phyloP scores from a whole-genome alignment of 1,139 yeast species.

The Kodamaea anthophila region DNA sequence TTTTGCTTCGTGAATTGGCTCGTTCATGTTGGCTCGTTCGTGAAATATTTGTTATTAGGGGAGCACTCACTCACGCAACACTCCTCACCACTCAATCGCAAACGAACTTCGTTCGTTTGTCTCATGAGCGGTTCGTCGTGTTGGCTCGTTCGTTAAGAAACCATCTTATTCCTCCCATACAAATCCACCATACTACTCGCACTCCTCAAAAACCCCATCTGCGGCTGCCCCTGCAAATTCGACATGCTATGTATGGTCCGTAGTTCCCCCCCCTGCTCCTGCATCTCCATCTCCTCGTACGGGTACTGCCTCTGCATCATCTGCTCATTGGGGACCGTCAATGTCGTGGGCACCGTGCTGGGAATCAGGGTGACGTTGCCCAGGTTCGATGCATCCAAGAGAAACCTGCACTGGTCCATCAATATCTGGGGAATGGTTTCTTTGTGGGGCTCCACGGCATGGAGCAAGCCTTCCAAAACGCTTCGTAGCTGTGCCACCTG shows the following conservation, averaged over 20 bases:
- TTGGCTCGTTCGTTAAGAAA: too few relatives aligned
- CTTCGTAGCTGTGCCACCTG: constrained; percentile 56
- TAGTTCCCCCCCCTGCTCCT: constrained; percentile 15
- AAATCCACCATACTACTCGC: constrained; percentile 34
- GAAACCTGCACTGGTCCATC: constrained; percentile 15
- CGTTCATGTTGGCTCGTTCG: constrained; percentile 1
- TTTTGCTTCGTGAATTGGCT: neutral
- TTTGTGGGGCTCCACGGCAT: constrained; percentile 32
- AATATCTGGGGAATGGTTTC: constrained; percentile 13
- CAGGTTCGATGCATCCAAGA: constrained; percentile 18
- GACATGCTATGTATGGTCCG: constrained; percentile 36
- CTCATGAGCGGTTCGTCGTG: too few relatives aligned
- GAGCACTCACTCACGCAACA: too few relatives aligned
- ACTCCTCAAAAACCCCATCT: constrained; percentile 19
- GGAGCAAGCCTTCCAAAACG: constrained; percentile 49
- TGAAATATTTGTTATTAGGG: neutral
- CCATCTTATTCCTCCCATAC: constrained; percentile 13
- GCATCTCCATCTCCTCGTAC: constrained; percentile 4
- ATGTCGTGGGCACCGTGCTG: constrained; percentile 29
- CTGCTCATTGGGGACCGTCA: constrained; percentile 7
- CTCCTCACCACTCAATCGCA: too few relatives aligned
- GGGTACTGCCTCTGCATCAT: neutral
- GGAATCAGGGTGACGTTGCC: constrained; percentile 21
- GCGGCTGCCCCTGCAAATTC: constrained; percentile 22
- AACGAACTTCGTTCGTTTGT: too few relatives aligned